A percentile compares a stretch with the other conserved stretches of the same genome.
phyloP scores from a whole-genome alignment of 1,139 yeast species.

The Sugiyamaella xylanicola region DNA sequence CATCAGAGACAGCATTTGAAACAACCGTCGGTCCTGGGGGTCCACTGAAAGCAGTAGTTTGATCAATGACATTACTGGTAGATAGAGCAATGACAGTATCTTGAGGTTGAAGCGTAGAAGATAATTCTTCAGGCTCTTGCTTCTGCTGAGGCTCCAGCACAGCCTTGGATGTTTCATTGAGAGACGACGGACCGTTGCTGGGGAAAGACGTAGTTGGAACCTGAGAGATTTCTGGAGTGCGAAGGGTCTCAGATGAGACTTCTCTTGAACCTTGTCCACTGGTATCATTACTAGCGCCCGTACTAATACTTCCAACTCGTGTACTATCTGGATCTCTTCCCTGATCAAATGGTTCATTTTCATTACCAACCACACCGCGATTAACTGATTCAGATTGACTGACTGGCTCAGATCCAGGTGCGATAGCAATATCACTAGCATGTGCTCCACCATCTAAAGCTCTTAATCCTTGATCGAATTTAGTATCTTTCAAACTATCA shows the following conservation, averaged over 20 bases:
- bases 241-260: background rate
- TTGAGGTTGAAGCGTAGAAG: background rate
- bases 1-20: slow-evolving; percentile 44
- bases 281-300: background rate
- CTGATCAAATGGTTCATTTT: too few relatives aligned
- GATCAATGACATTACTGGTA: slow-evolving; percentile 3
- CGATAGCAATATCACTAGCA: slow-evolving; percentile 12
- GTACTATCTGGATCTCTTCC: too few relatives aligned
- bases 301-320: background rate
- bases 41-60: background rate
- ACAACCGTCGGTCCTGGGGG: slow-evolving; percentile 1
- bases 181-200: too few relatives aligned
- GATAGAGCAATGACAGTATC: slow-evolving; percentile 5
- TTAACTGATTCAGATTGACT: background rate
- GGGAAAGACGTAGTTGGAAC: too few relatives aligned
- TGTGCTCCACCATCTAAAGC: slow-evolving; percentile 11
- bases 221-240: background rate
- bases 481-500: slow-evolving; percentile 21
- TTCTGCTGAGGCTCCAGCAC: background rate
- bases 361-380: too few relatives aligned
- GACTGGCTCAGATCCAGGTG: background rate
- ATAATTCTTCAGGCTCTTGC: background rate
- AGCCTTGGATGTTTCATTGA: too few relatives aligned
- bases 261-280: background rate
- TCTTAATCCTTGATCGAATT: slow-evolving; percentile 11